Evolutionary conservation across 2,329 filamentous ascomycete genomes (phyloP).

Genomic region (Stagonosporopsis vannaccii): DNA sequence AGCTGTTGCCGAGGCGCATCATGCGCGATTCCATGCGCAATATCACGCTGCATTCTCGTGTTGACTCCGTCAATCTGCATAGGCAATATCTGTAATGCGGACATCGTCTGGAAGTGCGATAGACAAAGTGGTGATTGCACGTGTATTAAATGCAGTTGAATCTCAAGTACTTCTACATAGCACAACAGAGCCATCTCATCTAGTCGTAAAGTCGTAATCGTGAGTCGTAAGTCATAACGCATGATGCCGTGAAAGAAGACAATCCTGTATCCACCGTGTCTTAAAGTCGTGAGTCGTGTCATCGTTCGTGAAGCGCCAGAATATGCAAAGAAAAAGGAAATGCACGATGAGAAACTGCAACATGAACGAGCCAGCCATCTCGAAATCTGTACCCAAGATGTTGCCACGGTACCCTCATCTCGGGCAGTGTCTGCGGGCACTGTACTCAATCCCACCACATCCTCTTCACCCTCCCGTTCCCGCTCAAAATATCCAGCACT

Average conservation of each 20-base stretch:
- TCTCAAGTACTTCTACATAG: conserved; percentile 26
- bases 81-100: neutral
- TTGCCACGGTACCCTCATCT: neutral
- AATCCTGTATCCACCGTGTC: neutral
- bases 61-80: neutral
- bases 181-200: conserved; percentile 21
- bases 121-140: neutral
- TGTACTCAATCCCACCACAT: conserved; percentile 46
- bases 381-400: neutral
- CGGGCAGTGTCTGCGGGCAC: neutral
- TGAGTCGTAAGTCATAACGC: conserved; percentile 27
- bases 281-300: neutral
- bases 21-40: conserved; percentile 19
- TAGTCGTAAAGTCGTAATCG: conserved; percentile 16
- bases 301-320: neutral
- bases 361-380: neutral
- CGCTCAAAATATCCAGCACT: conserved; percentile 45
- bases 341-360: neutral
- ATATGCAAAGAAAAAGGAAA: neutral
- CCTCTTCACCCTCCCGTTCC: conserved; percentile 44
- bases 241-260: neutral
- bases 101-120: neutral
- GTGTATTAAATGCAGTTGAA: conserved; percentile 11
- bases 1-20: conserved; percentile 34
- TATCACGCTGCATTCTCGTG: conserved; percentile 12